A percentile compares a stretch with the other conserved stretches of the same genome.
phyloP scores from a whole-genome alignment of 345 rosid genomes.

The Gossypium anomalum region DNA sequence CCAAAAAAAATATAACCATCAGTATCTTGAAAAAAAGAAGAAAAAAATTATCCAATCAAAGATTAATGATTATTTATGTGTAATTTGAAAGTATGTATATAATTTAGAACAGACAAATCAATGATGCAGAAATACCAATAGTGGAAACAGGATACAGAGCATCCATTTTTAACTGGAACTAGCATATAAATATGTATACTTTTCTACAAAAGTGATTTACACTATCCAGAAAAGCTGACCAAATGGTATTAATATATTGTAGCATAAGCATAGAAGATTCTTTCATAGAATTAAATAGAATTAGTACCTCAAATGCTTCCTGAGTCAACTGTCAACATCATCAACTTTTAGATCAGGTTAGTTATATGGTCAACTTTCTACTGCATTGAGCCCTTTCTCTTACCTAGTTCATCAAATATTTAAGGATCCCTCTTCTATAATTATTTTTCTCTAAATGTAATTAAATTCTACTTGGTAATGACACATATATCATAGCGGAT shows the following conservation, averaged over 20 bases:
- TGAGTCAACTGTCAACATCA: slow-evolving; percentile 22
- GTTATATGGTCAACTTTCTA: not conserved
- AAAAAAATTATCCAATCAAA: not conserved
- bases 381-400: not conserved
- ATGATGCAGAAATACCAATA: slow-evolving; percentile 14
- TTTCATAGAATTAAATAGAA: not conserved
- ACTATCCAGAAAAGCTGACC: slow-evolving; percentile 13
- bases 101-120: not conserved
- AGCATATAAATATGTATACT: not conserved
- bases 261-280: too few relatives aligned
- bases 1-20: not conserved
- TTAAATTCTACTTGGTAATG: too few relatives aligned
- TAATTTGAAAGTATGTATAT: too few relatives aligned
- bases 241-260: too few relatives aligned
- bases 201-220: not conserved
- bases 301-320: slow-evolving; percentile 26
- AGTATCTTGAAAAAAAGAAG: slow-evolving; percentile 7
- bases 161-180: slow-evolving; percentile 9
- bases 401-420: not conserved
- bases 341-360: slow-evolving; percentile 3
- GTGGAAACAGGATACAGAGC: slow-evolving; percentile 20
- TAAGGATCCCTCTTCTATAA: too few relatives aligned
- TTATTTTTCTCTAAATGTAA: too few relatives aligned
- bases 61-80: too few relatives aligned
- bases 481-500: too few relatives aligned